Percentiles rank a stretch among this genome's conserved stretches.
These are phyloP conservation scores for Aspergillus sergii DNA, from an alignment of 2,329 filamentous ascomycete species.

Conservation along the genomic window DNA sequence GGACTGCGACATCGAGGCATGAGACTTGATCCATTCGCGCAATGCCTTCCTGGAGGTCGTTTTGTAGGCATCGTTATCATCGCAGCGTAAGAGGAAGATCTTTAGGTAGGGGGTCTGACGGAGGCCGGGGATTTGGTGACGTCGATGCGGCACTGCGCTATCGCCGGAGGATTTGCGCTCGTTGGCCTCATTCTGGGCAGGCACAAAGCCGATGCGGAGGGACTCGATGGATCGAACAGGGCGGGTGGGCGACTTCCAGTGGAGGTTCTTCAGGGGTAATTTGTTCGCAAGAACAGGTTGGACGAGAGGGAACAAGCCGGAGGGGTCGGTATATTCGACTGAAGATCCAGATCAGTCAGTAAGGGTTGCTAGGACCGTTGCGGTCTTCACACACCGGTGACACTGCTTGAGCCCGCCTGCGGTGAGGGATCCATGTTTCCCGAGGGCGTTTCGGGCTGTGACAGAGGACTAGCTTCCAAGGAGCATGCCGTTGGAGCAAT, in stretches of 20 bases:
- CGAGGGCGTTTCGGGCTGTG: slow-evolving; percentile 28
- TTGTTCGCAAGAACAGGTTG: slow-evolving; percentile 75
- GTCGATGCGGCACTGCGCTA: slow-evolving; percentile 54
- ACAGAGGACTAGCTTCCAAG: slow-evolving; percentile 15
- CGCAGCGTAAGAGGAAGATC: slow-evolving; percentile 83
- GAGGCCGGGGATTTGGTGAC: slow-evolving; percentile 93
- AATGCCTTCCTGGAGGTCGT: slow-evolving; percentile 73
- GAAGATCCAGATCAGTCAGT: slow-evolving; percentile 8
- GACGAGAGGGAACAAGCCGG: slow-evolving; percentile 81
- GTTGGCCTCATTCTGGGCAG: slow-evolving; percentile 52
- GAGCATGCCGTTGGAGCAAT: slow-evolving; percentile 32
- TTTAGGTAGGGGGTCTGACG: slow-evolving; percentile 93
- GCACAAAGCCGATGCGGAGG: slow-evolving; percentile 85
- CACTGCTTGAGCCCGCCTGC: slow-evolving; percentile 67
- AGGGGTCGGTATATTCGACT: slow-evolving; percentile 97
- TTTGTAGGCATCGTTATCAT: slow-evolving; percentile 96
- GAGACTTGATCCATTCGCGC: slow-evolving; percentile 85
- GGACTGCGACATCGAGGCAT: slow-evolving; percentile 62
- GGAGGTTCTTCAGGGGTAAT: slow-evolving; percentile 84
- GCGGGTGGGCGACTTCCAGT: slow-evolving; percentile 94
- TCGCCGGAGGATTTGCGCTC: slow-evolving; percentile 42
- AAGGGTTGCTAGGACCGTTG: not conserved
- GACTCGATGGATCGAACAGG: slow-evolving; percentile 92
- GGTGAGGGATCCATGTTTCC: slow-evolving; percentile 46
- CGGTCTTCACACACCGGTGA: slow-evolving; percentile 61